Percentiles rank a stretch among this genome's conserved stretches.
These are phyloP conservation scores for Trichoderma pleuroti DNA, from an alignment of 2,329 filamentous ascomycete genomes.

Conservation along the genomic window DNA sequence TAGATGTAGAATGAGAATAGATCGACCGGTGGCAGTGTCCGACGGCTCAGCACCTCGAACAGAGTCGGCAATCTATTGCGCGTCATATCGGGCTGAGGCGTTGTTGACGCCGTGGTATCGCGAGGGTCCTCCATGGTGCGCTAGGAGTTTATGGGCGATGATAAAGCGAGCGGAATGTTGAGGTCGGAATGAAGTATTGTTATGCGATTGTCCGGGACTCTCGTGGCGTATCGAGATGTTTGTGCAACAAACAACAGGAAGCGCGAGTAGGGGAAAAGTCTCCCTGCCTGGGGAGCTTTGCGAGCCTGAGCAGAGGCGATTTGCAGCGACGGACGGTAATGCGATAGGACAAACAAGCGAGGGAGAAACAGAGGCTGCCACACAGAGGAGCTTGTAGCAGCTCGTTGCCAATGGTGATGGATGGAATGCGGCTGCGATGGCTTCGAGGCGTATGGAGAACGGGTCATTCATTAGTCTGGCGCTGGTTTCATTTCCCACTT, in stretches of 20 bases:
- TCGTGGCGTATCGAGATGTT: neutral
- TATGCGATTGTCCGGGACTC: neutral
- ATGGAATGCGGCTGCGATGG: conserved; percentile 24
- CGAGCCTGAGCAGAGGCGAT: neutral
- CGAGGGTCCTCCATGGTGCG: conserved; percentile 25
- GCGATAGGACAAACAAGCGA: conserved; percentile 1
- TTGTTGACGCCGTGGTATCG: conserved; percentile 44
- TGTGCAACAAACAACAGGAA: conserved; percentile 18
- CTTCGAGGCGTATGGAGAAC: conserved; percentile 8
- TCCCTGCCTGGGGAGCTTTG: conserved; percentile 12
- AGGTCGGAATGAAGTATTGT: neutral
- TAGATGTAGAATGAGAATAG: conserved; percentile 99
- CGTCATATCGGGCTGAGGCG: conserved; percentile 51
- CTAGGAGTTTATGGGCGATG: neutral
- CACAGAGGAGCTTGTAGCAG: conserved; percentile 23
- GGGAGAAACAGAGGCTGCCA: conserved; percentile 20
- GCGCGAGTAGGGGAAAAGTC: neutral
- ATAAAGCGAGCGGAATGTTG: conserved; percentile 3
- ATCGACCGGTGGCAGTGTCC: conserved; percentile 93
- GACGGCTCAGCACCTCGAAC: conserved; percentile 90
- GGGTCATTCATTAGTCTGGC: conserved; percentile 18
- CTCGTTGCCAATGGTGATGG: conserved; percentile 18
- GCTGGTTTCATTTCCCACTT: conserved; percentile 14
- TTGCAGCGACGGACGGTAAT: neutral
- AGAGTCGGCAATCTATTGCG: conserved; percentile 89